Evolutionary conservation across 352 stramenopile genomes (phyloP), one percentile per base, ranked within the genome.

Genomic region (Phytophthora syringae): DNA sequence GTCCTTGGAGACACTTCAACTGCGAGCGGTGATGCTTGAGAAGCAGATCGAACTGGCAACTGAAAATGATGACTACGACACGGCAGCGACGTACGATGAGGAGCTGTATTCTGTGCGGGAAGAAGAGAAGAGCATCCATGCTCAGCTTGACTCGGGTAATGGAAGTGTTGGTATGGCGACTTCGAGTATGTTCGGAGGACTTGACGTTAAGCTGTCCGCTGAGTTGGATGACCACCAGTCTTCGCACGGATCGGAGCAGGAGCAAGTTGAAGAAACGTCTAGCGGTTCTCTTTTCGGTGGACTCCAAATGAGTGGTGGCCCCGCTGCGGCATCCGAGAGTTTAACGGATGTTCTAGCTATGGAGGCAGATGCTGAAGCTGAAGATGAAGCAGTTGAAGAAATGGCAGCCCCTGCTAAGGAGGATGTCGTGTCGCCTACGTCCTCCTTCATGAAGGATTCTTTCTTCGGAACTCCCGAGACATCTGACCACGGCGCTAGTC

Each of bases 1-100:
- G 24, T 76, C 84, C 13, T 56, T 87, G 54, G 72, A 81, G 39
- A 60, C 72, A 37, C 39, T 89, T 39, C 70, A 82, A 15, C 48
- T 80, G 24, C 79, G 74, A 49, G 73, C 82, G n/a, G 72, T 77
- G 50, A 82, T 82, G 71, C 64, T 90, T 11, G 78, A 88, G 20
- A 74, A 82, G 36, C 76, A 92, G 32, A 90, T 93, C 21, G 84
- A 91, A 25, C 45, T 83, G 11, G 83, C 80, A 12, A 91, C 82
- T 15, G 78, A 88, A 22, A 86, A 87, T 24, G 80, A 94, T 28
- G 80, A 92, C 34, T 91, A 89, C 44, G 82, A 91, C 18, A 74
- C 73, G 11, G 86, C 82, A 0, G 80, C 79, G 5, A 48, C 59
- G 5, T 77, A 92, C 22, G 79, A 93, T n/a, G 76, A 90, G 39